phyloP scores from a whole-genome alignment of 163 green algal genomes.

The Prototheca wickerhamii region DNA sequence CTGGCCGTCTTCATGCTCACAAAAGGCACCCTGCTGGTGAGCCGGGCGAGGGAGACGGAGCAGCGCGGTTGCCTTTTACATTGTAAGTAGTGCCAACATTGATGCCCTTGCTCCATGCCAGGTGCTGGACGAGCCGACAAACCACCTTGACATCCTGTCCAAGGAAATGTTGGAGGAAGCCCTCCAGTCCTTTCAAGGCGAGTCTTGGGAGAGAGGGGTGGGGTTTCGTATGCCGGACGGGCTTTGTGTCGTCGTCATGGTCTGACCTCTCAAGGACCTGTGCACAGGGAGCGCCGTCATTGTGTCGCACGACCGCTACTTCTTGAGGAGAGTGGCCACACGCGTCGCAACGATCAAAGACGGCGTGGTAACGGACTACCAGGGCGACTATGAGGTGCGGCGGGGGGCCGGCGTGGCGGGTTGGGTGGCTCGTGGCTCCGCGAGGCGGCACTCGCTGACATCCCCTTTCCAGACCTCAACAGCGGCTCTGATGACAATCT shows the following conservation, averaged over 20 bases:
- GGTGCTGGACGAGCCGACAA: slow-evolving; percentile 80
- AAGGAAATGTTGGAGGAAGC: slow-evolving; percentile 98
- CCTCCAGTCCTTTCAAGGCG: slow-evolving; percentile 76
- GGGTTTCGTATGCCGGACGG: background rate
- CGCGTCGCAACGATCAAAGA: slow-evolving; percentile 70
- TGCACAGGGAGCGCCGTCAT: slow-evolving; percentile 64
- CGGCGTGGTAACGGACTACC: slow-evolving; percentile 44
- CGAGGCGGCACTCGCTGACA: background rate
- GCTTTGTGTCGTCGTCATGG: background rate
- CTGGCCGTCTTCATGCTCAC: slow-evolving; percentile 99
- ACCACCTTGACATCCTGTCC: slow-evolving; percentile 92
- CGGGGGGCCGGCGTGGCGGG: slow-evolving; percentile 2
- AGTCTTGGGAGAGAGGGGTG: slow-evolving; percentile 4
- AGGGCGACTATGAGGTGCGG: slow-evolving; percentile 72
- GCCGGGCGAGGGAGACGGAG: background rate
- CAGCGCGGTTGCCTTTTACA: too few relatives aligned
- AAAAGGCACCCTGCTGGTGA: slow-evolving; percentile 43
- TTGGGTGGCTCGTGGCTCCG: background rate
- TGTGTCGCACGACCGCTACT: slow-evolving; percentile 97
- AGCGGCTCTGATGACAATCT: background rate
- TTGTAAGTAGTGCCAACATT: too few relatives aligned
- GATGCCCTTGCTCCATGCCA: too few relatives aligned
- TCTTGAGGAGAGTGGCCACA: slow-evolving; percentile 87
- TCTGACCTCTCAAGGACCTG: background rate
- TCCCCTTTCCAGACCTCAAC: background rate